Evolutionary conservation across 1,284 basidiomycete genomes (phyloP).

Genomic region (Apiotrichum gracile): DNA sequence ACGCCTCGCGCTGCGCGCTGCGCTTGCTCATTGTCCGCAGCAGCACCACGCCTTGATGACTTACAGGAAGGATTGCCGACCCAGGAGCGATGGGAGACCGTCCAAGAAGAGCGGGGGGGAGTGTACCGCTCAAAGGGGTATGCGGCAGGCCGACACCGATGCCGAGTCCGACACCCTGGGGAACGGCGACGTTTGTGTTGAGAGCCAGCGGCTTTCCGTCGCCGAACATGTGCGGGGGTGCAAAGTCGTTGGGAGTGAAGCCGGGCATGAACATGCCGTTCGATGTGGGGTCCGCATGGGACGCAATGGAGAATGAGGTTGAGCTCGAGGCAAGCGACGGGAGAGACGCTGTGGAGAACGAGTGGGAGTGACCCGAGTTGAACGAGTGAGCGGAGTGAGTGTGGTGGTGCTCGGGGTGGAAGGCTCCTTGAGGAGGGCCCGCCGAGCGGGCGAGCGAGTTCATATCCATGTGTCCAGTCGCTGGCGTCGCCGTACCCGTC

Average conservation of each 20-base stretch:
- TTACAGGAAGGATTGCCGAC: conserved; percentile 3
- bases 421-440: background rate
- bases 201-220: conserved; percentile 3
- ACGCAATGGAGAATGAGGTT: conserved; percentile 13
- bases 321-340: conserved; percentile 17
- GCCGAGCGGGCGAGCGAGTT: background rate
- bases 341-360: conserved; percentile 17
- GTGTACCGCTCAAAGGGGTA: conserved; percentile 3
- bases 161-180: conserved; percentile 1
- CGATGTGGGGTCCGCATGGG: conserved; percentile 2
- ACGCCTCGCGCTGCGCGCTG: no score
- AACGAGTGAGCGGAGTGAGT: background rate
- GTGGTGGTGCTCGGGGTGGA: conserved; percentile 7
- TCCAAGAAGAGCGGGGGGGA: conserved; percentile 8
- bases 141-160: conserved; percentile 8
- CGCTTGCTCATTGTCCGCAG: background rate
- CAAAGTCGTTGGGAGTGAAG: conserved; percentile 5
- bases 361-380: conserved; percentile 11
- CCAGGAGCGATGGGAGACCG: conserved; percentile 7
- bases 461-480: background rate
- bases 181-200: background rate
- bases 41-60: background rate
- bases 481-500: background rate
- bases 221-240: background rate
- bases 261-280: conserved; percentile 5